phyloP scores from a whole-genome alignment of 257 asterid genomes.

The Linderniella brevidens region DNA sequence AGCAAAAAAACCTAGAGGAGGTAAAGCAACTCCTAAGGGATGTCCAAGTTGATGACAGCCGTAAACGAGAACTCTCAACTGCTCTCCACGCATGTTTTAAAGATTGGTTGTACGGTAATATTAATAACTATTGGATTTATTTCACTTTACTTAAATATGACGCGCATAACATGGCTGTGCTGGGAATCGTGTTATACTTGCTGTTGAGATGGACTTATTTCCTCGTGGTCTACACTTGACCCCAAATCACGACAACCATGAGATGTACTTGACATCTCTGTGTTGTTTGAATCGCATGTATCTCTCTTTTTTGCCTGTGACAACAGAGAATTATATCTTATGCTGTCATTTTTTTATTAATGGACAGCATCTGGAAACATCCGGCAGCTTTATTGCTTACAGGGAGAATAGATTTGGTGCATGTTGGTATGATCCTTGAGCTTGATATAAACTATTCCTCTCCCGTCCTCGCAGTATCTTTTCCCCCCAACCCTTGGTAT shows the following conservation, averaged over 20 bases:
- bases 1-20: constrained; percentile 61
- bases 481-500: too few species aligned
- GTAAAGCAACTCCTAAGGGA: constrained; percentile 64
- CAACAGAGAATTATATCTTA: background rate
- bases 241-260: too few species aligned
- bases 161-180: background rate
- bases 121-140: constrained; percentile 3
- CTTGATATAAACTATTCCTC: too few species aligned
- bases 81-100: constrained; percentile 79
- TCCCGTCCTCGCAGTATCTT: too few species aligned
- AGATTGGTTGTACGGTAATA: constrained; percentile 90
- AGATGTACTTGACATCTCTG: background rate
- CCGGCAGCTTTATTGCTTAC: constrained; percentile 75
- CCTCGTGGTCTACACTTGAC: too few species aligned
- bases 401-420: constrained; percentile 30
- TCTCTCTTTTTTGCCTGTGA: too few species aligned
- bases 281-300: background rate
- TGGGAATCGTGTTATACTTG: background rate
- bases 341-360: background rate
- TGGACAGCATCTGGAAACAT: constrained; percentile 83
- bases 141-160: background rate
- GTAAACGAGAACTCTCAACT: constrained; percentile 72
- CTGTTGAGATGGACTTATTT: background rate
- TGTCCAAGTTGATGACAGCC: constrained; percentile 68
- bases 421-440: too few species aligned